Evolutionary conservation across 225 moss, liverwort and hornwort species (phyloP), one percentile per base, ranked within the genome.

Genomic region (Marchantia paleacea): DNA sequence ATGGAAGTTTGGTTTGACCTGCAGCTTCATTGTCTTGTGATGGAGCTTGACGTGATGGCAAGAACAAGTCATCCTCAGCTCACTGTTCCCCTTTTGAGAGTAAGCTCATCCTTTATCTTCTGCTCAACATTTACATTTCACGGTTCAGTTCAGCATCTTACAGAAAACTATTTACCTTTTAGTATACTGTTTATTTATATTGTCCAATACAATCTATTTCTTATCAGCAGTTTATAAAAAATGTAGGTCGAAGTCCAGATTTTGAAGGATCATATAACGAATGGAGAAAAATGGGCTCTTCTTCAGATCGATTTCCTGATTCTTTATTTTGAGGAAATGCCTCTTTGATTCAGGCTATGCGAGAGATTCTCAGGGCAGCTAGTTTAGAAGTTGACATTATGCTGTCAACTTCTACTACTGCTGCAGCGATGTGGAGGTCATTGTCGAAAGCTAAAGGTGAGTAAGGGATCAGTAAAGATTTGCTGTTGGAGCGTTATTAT

Each of bases 1-100:
- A 24, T 16, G 47, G 75, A 20, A 8, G 52, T 0, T 76, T 53
- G 60, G 16, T 16, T 76, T 8, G 30, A 13, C 50, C 24, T 49
- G 52, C 95, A 99, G 95, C 87, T 95, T 81, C 92, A 89, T 75
- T 89, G 88, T 79, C 87, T 95, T 76, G 88, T 95, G 71, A 86
- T 89, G 83, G 95, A 95, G 83, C 95, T 99, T 62, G 89, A 99
- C 65, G 84, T 99, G 79, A 84, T 87, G 81, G 91, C 99, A 81
- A 92, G 95, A 83, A 84, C 84, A 65, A 91, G 84, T 84, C 99
- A 94, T 82, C 94, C 95, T 66, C 87, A 92, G 50, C 89, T 90
- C 73, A 95, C 91, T n/a, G 85, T 92, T 77, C 94, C 94, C n/a
- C 82, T 99, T 13, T 85, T 99, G 76, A 85, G 87, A 86, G 99